A percentile compares a stretch with the other conserved stretches of the same genome.
These are phyloP conservation scores for Pestalotiopsis sp. DNA, from an alignment of 2,329 filamentous ascomycete genomes.

Conservation along the genomic window DNA sequence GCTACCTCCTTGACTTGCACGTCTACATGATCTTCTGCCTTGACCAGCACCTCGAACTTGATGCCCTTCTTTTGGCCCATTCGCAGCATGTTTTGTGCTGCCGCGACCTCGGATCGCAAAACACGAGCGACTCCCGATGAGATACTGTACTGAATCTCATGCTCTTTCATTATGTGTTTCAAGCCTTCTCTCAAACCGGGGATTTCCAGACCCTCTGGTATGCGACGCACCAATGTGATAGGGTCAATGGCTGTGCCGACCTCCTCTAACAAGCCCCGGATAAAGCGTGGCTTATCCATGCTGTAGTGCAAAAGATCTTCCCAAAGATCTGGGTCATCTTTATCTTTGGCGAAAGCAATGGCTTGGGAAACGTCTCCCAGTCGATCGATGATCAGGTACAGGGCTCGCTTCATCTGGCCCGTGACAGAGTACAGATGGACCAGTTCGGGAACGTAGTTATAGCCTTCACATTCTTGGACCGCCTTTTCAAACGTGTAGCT, in stretches of 20 bases:
- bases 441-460: conserved; percentile 86
- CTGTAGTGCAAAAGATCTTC: conserved; percentile 92
- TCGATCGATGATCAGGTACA: conserved; percentile 93
- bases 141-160: conserved; percentile 93
- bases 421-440: conserved; percentile 96
- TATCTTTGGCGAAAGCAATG: conserved; percentile 91
- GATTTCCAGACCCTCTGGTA: conserved; percentile 91
- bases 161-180: conserved; percentile 89
- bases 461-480: conserved; percentile 76
- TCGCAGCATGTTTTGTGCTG: conserved; percentile 79
- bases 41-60: conserved; percentile 76
- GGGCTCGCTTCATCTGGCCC: conserved; percentile 86
- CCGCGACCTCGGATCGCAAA: conserved; percentile 82
- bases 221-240: conserved; percentile 84
- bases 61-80: conserved; percentile 82
- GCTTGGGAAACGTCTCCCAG: conserved; percentile 89
- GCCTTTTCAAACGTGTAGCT: conserved; percentile 86
- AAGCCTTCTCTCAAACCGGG: conserved; percentile 87
- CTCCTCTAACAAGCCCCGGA: conserved; percentile 87
- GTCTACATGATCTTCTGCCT: conserved; percentile 45
- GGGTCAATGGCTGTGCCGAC: conserved; percentile 94
- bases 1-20: conserved; percentile 43
- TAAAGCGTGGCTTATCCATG: conserved; percentile 97
- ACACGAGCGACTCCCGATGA: conserved; percentile 87
- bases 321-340: conserved; percentile 92